Evolutionary conservation across 257 asterid genomes (phyloP).

Genomic region (Ballota nigra): DNA sequence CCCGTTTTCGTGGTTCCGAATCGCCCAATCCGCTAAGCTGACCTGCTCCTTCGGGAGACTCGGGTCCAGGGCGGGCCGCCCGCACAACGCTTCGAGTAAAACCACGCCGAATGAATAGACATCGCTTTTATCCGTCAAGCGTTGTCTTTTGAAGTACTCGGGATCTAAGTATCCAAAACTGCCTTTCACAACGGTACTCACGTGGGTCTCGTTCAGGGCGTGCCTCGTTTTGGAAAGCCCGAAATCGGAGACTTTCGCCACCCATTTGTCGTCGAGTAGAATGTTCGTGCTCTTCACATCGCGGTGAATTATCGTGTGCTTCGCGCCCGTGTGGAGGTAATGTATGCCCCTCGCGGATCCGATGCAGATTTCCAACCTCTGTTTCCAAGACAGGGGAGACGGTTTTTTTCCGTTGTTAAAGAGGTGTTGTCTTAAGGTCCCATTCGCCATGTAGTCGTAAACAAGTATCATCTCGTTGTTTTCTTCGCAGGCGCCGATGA

Average conservation of each 20-base stretch:
- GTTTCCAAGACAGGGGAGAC: constrained; percentile 50
- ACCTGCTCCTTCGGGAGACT: constrained; percentile 58
- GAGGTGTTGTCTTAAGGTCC: constrained; percentile 76
- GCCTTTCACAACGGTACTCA: constrained; percentile 75
- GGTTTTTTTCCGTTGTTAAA: constrained; percentile 27
- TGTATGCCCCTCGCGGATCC: constrained; percentile 80
- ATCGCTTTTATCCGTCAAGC: constrained; percentile 72
- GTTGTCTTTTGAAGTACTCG: constrained; percentile 69
- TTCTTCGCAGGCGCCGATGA: constrained; percentile 82
- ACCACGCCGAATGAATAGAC: constrained; percentile 81
- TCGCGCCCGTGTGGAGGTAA: constrained; percentile 87
- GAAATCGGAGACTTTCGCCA: constrained; percentile 78
- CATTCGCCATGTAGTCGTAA: constrained; percentile 80
- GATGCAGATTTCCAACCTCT: constrained; percentile 64
- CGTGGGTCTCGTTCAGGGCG: constrained; percentile 46
- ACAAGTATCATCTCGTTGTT: constrained; percentile 72
- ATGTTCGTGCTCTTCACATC: constrained; percentile 82
- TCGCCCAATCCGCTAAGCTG: constrained; percentile 69
- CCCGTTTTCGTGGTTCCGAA: constrained; percentile 25
- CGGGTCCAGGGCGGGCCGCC: constrained; percentile 60
- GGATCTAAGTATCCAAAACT: constrained; percentile 85
- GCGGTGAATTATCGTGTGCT: constrained; percentile 66
- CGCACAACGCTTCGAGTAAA: constrained; percentile 61
- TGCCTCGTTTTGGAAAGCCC: constrained; percentile 73
- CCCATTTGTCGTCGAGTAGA: constrained; percentile 60